Conservation (phyloP, 2,329 filamentous ascomycete species). For the Parastagonospora avenae region DNA sequence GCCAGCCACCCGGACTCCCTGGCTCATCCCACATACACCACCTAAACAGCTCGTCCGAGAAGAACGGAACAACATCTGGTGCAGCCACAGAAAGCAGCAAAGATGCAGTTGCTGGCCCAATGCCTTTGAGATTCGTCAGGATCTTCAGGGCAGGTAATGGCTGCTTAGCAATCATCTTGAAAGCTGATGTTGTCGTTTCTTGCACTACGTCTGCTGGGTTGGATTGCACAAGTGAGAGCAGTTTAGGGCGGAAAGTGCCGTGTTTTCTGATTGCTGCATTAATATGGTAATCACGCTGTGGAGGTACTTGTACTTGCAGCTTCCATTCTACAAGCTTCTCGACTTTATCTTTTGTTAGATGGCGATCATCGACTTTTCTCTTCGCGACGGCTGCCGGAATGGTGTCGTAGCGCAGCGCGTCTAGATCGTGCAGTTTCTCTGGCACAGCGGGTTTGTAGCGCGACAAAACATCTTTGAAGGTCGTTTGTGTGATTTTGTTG, state of each 20-base stretch:
- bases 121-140: slow-evolving; percentile 69
- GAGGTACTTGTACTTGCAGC: slow-evolving; percentile 27
- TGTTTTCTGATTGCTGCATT: slow-evolving; percentile 46
- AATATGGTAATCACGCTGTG: background rate
- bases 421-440: slow-evolving; percentile 36
- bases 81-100: slow-evolving; percentile 71
- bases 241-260: slow-evolving; percentile 56
- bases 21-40: slow-evolving; percentile 67
- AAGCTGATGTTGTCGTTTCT: slow-evolving; percentile 58
- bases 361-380: slow-evolving; percentile 10
- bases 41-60: slow-evolving; percentile 78
- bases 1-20: slow-evolving; percentile 53
- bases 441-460: slow-evolving; percentile 35
- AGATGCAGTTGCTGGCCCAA: slow-evolving; percentile 80
- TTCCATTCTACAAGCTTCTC: slow-evolving; percentile 48
- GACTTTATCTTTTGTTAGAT: slow-evolving; percentile 36
- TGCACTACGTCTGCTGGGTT: slow-evolving; percentile 61
- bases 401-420: slow-evolving; percentile 37
- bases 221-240: slow-evolving; percentile 57
- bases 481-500: slow-evolving; percentile 17
- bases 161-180: slow-evolving; percentile 37
- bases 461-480: slow-evolving; percentile 26
- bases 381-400: slow-evolving; percentile 29
- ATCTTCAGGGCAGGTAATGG: slow-evolving; percentile 52
- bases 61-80: slow-evolving; percentile 68